phyloP scores from a whole-genome alignment of 176 grass and related monocot species.

The Aegilops tauschii region DNA sequence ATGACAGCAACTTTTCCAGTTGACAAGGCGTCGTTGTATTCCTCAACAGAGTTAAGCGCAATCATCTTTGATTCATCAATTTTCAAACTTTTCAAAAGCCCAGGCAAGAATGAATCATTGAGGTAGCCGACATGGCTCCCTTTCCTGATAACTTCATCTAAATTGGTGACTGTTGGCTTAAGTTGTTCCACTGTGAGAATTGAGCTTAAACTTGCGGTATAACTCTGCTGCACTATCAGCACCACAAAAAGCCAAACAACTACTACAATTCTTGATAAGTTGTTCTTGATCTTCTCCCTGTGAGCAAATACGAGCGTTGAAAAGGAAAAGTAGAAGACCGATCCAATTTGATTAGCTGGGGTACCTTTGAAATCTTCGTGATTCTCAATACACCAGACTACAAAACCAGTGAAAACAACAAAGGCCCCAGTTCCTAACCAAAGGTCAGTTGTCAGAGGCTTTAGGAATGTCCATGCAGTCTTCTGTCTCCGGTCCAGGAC shows the following conservation, averaged over 20 bases:
- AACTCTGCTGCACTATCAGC: slow-evolving; percentile 80
- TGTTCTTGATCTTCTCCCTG: slow-evolving; percentile 55
- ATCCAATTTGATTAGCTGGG: slow-evolving; percentile 47
- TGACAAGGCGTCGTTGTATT: slow-evolving; percentile 61
- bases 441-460: slow-evolving; percentile 51
- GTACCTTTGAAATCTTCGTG: slow-evolving; percentile 57
- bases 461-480: slow-evolving; percentile 71
- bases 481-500: slow-evolving; percentile 53
- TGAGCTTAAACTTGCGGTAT: slow-evolving; percentile 81
- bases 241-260: slow-evolving; percentile 81
- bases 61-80: slow-evolving; percentile 53
- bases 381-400: slow-evolving; percentile 81
- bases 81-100: slow-evolving; percentile 54
- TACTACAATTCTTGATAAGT: slow-evolving; percentile 57
- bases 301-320: slow-evolving; percentile 83
- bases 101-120: slow-evolving; percentile 62
- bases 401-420: slow-evolving; percentile 62
- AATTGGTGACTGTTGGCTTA: slow-evolving; percentile 57
- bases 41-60: slow-evolving; percentile 41
- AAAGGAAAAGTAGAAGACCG: slow-evolving; percentile 66
- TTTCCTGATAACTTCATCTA: slow-evolving; percentile 58
- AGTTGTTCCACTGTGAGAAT: slow-evolving; percentile 85
- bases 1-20: slow-evolving; percentile 62
- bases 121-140: slow-evolving; percentile 65
- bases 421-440: slow-evolving; percentile 64